These are phyloP conservation scores for Pseudocercospora vitis DNA, from an alignment of 2,329 filamentous ascomycete species.

Conservation along the genomic window DNA sequence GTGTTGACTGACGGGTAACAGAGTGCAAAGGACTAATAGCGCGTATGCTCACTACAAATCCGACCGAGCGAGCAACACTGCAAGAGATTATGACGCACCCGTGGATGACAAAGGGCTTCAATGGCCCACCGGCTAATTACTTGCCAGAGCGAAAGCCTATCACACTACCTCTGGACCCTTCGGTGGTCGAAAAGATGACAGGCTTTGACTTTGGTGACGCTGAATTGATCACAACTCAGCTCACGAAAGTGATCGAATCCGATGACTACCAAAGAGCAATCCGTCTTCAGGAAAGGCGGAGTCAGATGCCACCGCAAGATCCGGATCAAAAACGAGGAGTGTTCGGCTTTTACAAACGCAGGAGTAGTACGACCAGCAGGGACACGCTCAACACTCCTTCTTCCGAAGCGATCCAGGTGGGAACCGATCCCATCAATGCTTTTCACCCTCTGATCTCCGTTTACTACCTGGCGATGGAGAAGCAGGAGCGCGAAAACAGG, in stretches of 20 bases:
- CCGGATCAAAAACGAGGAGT: slow-evolving; percentile 89
- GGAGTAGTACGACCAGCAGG: slow-evolving; percentile 83
- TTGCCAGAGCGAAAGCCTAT: slow-evolving; percentile 80
- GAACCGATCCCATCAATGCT: slow-evolving; percentile 85
- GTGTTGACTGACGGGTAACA: slow-evolving; percentile 41
- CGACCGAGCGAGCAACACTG: slow-evolving; percentile 79
- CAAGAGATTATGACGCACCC: slow-evolving; percentile 91
- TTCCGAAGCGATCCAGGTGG: slow-evolving; percentile 76
- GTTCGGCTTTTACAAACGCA: slow-evolving; percentile 95
- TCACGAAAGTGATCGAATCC: slow-evolving; percentile 84
- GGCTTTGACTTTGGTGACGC: slow-evolving; percentile 94
- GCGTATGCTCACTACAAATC: slow-evolving; percentile 93
- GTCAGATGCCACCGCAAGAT: slow-evolving; percentile 56
- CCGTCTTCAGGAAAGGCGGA: slow-evolving; percentile 68
- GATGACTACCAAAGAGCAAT: slow-evolving; percentile 90
- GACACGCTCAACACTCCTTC: slow-evolving; percentile 85
- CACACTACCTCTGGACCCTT: slow-evolving; percentile 76
- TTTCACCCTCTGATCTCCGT: slow-evolving; percentile 90
- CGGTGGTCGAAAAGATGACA: slow-evolving; percentile 89
- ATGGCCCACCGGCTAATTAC: slow-evolving; percentile 81
- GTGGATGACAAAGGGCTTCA: slow-evolving; percentile 94
- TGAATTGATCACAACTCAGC: slow-evolving; percentile 76
- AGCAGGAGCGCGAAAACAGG: slow-evolving; percentile 73
- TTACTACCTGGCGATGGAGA: slow-evolving; percentile 95
- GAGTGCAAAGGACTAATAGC: slow-evolving; percentile 93